Evolutionary conservation across 108 stramenopile genomes (phyloP), one percentile per base, ranked within the genome.

Genomic region (Pelagomonas calceolata): DNA sequence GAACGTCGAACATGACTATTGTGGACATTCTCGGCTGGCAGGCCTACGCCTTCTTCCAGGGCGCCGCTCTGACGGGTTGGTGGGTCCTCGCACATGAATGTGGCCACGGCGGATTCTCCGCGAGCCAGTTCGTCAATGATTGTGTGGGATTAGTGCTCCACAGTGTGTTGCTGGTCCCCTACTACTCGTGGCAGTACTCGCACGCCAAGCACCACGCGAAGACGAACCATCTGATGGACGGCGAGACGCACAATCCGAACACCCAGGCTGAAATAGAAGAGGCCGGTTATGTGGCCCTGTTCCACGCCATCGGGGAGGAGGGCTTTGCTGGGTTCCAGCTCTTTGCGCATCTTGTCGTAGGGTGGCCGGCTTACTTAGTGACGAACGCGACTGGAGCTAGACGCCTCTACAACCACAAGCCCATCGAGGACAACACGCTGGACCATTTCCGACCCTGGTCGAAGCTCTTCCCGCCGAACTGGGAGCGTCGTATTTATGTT

Each of bases 51-150:
- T 97, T 94, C 78, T 91, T 90, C 82, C 91, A 93, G 86, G 98
- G 51, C 51, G 14, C 91, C 70, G 93, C 96, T 70, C 73, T 94
- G 66, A 98, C 97, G 32, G 97, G 98, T 15, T 94, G 94, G 33
- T 99, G 98, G 98, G 98, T 99, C 33, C 75, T 99, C 1, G 96
- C 92, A 0, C 98, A 99, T 76, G 98, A 99, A 73, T 98, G 96
- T 73, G 98, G 98, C 65, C 98, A 99, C 77, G 94, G 94, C 63
- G 94, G 96, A 70, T 99, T 96, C 75, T 92, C 92, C 26, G 86
- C 89, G 4, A 86, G 78, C 37, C 90, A 96, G 79, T 79, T 85
- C 34, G 86, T 94, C 72, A 99, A 99, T 78, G 94, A 99, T 81
- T 68, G 86, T 45, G 88, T 95, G 64, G 98, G 98, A 67, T 91